Evolutionary conservation across 192 early-diverging fungal species (phyloP), one percentile per base, ranked within the genome.

Genomic region (Backusella westeae): DNA sequence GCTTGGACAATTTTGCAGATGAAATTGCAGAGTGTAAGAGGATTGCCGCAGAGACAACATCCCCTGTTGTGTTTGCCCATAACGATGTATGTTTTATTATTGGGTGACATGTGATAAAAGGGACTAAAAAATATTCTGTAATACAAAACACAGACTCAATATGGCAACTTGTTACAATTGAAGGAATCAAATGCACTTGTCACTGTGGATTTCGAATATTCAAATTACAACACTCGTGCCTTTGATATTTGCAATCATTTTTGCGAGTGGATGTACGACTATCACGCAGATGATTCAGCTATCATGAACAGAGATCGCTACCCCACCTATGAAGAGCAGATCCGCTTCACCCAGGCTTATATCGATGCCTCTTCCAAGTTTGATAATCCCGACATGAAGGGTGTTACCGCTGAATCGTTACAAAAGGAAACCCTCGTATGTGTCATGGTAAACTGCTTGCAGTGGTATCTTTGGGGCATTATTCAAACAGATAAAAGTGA

Each of bases 191-290:
- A 84, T 66, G 87, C 92, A 68, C 77, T 96, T 1, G 91, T 93
- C 0, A 84, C 92, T 0, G 91, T 95, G 0, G 94, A 95, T 67
- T 94, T 92, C 73, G 94, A 94, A 73, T 95, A 95, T 78, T 84
- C 92, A 35, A 91, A 91, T 0, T 94, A 92, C 82, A 94, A 94
- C 69, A 89, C 88, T 73, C 89, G 90, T 2, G 92, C 88, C 21
- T 94, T 88, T 46, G 94, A 95, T 36, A 90, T 95, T 70, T 91
- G 86, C 34, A 95, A 95, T 70, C 93, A 94, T 52, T 94, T 93
- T 72, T 94, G 93, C 79, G 94, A 95, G 59, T 95, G 93, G 93
- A 89, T 85, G 71, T 90, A 89, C n/a, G 88, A 96, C 75, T 96
- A 96, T 78, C 92, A 94, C 71, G 76, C 86, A 9, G 73, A 75